Evolutionary conservation across 2,329 filamentous ascomycete species (phyloP), one percentile per base, ranked within the genome.

Genomic region (Scytalidium lignicola): DNA sequence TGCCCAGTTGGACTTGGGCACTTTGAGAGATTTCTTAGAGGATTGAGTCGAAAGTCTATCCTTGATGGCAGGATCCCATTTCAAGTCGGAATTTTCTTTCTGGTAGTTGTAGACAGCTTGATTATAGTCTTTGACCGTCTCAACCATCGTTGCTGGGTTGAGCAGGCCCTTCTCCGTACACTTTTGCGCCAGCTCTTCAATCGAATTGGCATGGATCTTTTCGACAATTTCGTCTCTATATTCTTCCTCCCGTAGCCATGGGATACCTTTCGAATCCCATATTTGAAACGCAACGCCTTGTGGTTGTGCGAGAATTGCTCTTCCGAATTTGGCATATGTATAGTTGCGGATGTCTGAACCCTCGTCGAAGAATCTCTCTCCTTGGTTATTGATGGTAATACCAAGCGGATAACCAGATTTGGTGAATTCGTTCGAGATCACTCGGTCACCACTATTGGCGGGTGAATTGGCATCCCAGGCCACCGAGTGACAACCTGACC

Each of bases 401-500:
- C 83, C 83, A 0, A 86, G 68, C 0, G 83, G 82, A 55, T 86
- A 86, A 1, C 83, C 83, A 1, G 78, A 83, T 59, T 87, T 87
- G 6, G 83, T 87, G 58, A 76, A 85, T 61, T 85, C 76, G 57
- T 87, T 86, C 3, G 82, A 82, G 2, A 79, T 65, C n/a, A 65
- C 66, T 2, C 79, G 72, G 55, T 85, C 76, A 3, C 83, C 83
- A 0, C 67, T 67, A 52, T 79, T 61, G 0, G 73, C 62, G 0
- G 76, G 71, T 0, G 82, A 75, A 57, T 84, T 75, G 1, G 79
- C 80, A 58, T 87, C 83, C 83, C 83, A 86, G 3, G 76, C 76
- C 0, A 79, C 77, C 1, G 78, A 76, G 59, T 86, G 83, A 55
- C 83, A 86, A 0, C 83, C 82, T 0, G 78, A 79, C 72, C 78